phyloP scores from a whole-genome alignment of 139 green algal genomes.

The Penium margaritaceum region DNA sequence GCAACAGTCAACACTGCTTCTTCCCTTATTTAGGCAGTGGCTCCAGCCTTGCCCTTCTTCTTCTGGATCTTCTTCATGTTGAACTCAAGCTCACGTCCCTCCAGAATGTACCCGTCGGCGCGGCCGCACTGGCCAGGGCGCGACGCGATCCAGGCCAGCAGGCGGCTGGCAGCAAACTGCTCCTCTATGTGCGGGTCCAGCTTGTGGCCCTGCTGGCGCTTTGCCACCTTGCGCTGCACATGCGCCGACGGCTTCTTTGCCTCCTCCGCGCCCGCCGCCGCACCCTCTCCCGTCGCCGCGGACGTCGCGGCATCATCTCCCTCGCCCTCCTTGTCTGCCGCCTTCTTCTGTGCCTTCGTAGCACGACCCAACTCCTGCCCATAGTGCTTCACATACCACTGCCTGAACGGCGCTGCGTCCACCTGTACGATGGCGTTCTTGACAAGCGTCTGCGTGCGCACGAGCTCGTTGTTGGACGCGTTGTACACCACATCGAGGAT shows the following conservation, averaged over 20 bases:
- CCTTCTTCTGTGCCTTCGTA: background rate
- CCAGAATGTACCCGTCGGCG: conserved; percentile 82
- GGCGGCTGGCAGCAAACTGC: conserved; percentile 81
- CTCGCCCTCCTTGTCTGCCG: conserved; percentile 1
- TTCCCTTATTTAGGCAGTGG: too few species aligned
- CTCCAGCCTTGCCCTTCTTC: conserved; percentile 78
- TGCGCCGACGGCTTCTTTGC: conserved; percentile 62
- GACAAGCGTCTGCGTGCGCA: conserved; percentile 96
- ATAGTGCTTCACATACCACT: conserved; percentile 83
- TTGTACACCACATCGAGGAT: conserved; percentile 97
- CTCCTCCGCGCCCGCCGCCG: conserved; percentile 36
- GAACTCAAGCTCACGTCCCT: conserved; percentile 87
- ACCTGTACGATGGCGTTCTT: conserved; percentile 93
- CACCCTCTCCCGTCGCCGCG: conserved; percentile 1
- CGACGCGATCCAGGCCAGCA: conserved; percentile 73
- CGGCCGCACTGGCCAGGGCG: conserved; percentile 73
- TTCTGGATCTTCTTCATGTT: conserved; percentile 88
- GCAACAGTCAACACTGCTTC: too few species aligned
- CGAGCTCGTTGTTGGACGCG: conserved; percentile 98
- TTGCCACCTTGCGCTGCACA: conserved; percentile 75
- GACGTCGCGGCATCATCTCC: conserved; percentile 5
- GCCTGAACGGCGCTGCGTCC: conserved; percentile 87
- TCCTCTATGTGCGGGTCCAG: conserved; percentile 76
- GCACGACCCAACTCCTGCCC: conserved; percentile 45
- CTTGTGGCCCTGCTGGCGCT: conserved; percentile 62